Conservation (phyloP, 345 rosid species). For the Gossypium turneri region DNA sequence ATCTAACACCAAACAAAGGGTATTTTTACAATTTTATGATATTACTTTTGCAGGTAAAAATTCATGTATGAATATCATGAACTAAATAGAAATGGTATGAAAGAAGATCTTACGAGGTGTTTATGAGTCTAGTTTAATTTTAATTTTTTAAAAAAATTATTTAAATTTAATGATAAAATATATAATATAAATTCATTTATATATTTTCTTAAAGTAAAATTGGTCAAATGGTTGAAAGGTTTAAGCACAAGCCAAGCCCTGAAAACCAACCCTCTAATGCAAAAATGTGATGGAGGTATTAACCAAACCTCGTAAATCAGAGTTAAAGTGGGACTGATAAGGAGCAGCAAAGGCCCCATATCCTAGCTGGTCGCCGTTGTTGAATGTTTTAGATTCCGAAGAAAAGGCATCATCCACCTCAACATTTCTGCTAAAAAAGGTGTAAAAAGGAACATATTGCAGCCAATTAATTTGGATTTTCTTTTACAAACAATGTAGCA, state of each 20-base stretch:
- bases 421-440: constrained; percentile 22
- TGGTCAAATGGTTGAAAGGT: no score
- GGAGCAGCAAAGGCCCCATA: constrained; percentile 26
- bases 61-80: neutral
- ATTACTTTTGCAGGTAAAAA: neutral
- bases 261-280: no score
- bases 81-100: neutral
- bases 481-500: neutral
- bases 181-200: no score
- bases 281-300: neutral
- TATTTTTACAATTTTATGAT: neutral
- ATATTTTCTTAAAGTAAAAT: no score
- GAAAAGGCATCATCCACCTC: constrained; percentile 19
- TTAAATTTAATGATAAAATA: no score
- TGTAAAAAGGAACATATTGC: neutral
- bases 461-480: neutral
- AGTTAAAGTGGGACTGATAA: constrained; percentile 21
- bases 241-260: no score
- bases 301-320: constrained; percentile 34
- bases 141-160: no score
- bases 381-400: constrained; percentile 25
- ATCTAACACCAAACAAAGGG: constrained; percentile 19
- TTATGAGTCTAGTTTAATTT: no score
- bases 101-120: no score
- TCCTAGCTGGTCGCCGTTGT: constrained; percentile 24